Evolutionary conservation across 306 rosid genomes (phyloP), one percentile per base, ranked within the genome.

Genomic region (Glycine tomentella): DNA sequence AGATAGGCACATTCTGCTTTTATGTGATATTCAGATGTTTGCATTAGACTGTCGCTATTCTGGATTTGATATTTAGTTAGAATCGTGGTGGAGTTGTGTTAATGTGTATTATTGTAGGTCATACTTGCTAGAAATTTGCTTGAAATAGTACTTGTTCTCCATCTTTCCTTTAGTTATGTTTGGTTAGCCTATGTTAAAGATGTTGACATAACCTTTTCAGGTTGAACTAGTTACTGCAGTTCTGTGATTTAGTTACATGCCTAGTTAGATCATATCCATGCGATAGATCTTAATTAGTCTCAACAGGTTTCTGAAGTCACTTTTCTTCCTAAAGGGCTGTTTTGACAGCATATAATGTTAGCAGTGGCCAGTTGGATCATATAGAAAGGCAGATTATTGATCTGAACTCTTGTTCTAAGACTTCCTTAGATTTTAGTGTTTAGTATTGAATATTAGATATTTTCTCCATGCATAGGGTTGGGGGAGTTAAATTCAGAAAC

Each of bases 91-190:
- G 75, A 72, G 87, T 69, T 76, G 79, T 85, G 82, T 84, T 84
- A 70, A 76, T 80, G 65, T 87, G 78, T 80, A 79, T 44, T 82
- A 67, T 70, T 82, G 72, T 87, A 87, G 90, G 90, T 46, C 70
- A 79, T 72, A 17, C 74, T 20, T 75, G 11, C 36, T 82, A 85
- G 87, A 81, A n/a, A 46, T 59, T 78, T 50, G 76, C 79, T 82
- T 74, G 77, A n/a, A 58, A 63, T 82, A 84, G 56, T 75, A 58
- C 75, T 68, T 84, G 6, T 78, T 73, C 80, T 53, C 70, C 34
- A 80, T 83, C 75, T 80, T 77, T 75, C 74, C 74, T 2, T 33
- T 81, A 83, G 88, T 77, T 77, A 44, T 85, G 59, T 81, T 68
- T 77, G 74, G 57, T 63, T 55, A 88, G 81, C 76, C 81, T 74